These are phyloP conservation scores for Metschnikowia santaceciliae DNA, from an alignment of 805 yeast genomes.

Conservation along the genomic window DNA sequence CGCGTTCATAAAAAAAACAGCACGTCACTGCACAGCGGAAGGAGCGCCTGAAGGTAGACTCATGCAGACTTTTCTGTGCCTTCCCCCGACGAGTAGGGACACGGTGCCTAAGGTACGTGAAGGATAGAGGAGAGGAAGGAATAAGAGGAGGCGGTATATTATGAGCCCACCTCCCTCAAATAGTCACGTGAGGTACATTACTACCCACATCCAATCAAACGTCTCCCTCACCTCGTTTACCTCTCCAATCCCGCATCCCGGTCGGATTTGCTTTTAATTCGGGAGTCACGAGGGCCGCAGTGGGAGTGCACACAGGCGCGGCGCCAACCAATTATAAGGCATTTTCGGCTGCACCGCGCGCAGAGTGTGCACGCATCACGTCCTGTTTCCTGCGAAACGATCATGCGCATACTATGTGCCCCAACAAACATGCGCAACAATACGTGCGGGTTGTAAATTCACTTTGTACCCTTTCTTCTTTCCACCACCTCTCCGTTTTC, in stretches of 20 bases:
- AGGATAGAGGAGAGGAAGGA: background rate
- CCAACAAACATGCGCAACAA: constrained; percentile 13
- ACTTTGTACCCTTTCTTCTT: constrained; percentile 7
- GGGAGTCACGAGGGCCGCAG: background rate
- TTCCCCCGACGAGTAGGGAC: no score
- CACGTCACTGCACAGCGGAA: constrained; percentile 7
- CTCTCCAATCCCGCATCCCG: no score
- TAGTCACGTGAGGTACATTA: no score
- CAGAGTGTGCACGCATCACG: constrained; percentile 6
- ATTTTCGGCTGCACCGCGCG: background rate
- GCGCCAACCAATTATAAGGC: constrained; percentile 2
- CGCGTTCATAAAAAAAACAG: constrained; percentile 4
- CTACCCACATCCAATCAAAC: no score
- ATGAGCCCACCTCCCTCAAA: no score
- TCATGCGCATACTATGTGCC: constrained; percentile 17
- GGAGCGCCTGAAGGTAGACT: constrained; percentile 2
- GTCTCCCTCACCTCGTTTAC: background rate
- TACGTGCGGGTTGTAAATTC: constrained; percentile 10
- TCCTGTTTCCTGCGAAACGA: constrained; percentile 12
- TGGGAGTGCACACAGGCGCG: background rate
- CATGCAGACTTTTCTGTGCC: background rate
- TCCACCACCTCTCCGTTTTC: background rate
- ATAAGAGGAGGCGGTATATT: no score
- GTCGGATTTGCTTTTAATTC: background rate
- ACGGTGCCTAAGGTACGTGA: no score